A percentile compares a stretch with the other conserved stretches of the same genome.
These are phyloP conservation scores for Notholithocarpus densiflorus DNA, from an alignment of 306 rosid species.

Conservation along the genomic window DNA sequence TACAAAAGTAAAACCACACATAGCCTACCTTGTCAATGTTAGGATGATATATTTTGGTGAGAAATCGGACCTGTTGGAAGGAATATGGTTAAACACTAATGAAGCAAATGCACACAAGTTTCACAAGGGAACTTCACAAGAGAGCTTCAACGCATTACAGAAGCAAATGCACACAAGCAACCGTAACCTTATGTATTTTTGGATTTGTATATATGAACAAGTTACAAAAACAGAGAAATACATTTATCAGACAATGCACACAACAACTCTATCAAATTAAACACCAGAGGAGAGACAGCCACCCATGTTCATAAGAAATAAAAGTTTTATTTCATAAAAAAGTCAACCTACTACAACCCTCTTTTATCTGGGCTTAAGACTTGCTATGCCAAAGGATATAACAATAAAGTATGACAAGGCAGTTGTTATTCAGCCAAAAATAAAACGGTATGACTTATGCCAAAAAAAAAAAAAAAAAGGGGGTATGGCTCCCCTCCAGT, in stretches of 20 bases:
- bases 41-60: conserved; percentile 94
- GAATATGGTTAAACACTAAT: not conserved
- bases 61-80: conserved; percentile 79
- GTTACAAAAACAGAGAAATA: not conserved
- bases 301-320: not conserved
- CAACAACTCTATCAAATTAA: not conserved
- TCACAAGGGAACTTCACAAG: conserved; percentile 3
- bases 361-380: not conserved
- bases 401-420: not conserved
- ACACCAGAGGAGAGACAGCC: not conserved
- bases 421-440: no score
- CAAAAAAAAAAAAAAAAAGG: no score
- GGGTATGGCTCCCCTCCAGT: no score
- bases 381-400: not conserved
- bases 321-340: not conserved
- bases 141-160: not conserved
- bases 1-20: conserved; percentile 8
- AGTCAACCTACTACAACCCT: not conserved
- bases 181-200: no score
- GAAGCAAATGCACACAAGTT: conserved; percentile 2
- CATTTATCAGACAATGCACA: not conserved
- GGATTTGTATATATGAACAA: not conserved
- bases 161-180: not conserved
- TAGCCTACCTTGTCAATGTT: conserved; percentile 87
- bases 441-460: no score